Percentiles rank a stretch among this genome's conserved stretches.
phyloP scores from a whole-genome alignment of 495 filamentous ascomycete species.

The Penicillium alfredii region DNA sequence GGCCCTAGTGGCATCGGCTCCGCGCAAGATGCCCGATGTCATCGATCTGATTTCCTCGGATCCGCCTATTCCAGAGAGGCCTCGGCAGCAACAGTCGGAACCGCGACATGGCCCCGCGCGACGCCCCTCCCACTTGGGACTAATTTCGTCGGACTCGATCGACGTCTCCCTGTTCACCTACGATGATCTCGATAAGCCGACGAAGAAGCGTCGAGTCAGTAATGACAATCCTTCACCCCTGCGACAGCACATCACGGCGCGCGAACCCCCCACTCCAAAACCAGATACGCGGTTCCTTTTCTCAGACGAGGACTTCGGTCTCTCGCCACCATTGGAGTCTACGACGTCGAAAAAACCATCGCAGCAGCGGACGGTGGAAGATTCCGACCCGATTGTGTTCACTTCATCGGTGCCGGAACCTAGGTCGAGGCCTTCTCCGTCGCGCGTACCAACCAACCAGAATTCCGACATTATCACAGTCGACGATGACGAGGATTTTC shows the following conservation, averaged over 20 bases:
- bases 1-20: slow-evolving; percentile 7
- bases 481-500: slow-evolving; percentile 27
- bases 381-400: slow-evolving; percentile 49
- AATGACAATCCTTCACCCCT: slow-evolving; percentile 11
- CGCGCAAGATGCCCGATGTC: slow-evolving; percentile 36
- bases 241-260: not conserved
- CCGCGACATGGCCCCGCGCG: slow-evolving; percentile 7
- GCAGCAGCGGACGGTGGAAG: slow-evolving; percentile 17
- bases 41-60: slow-evolving; percentile 41
- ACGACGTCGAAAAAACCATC: slow-evolving; percentile 9
- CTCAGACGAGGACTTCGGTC: slow-evolving; percentile 32
- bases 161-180: slow-evolving; percentile 33
- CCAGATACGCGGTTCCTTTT: slow-evolving; percentile 25
- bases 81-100: slow-evolving; percentile 2
- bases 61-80: slow-evolving; percentile 21
- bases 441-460: slow-evolving; percentile 3
- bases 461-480: slow-evolving; percentile 28
- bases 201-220: slow-evolving; percentile 41
- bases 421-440: slow-evolving; percentile 1
- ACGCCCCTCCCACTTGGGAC: slow-evolving; percentile 5
- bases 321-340: slow-evolving; percentile 18
- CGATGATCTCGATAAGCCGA: slow-evolving; percentile 30
- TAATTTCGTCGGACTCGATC: slow-evolving; percentile 47
- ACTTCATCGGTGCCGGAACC: slow-evolving; percentile 41
- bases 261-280: slow-evolving; percentile 2